phyloP scores from a whole-genome alignment of 768 basidiomycete species.

The Strobilomyces echinocephalus region DNA sequence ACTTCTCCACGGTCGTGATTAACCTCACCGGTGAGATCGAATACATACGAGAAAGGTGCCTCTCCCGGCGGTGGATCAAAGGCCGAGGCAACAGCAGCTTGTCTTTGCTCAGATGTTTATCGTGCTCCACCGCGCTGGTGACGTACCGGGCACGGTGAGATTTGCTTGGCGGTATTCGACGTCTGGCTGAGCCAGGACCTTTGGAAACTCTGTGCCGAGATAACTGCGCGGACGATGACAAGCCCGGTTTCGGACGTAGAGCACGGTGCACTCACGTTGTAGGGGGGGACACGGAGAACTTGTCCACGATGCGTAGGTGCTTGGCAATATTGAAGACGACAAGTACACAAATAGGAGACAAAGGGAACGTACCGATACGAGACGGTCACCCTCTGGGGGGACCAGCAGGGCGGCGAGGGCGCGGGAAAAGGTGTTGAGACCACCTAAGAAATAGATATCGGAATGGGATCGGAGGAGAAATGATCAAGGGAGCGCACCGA shows the following conservation, averaged over 20 bases:
- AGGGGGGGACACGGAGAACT: conserved; percentile 66
- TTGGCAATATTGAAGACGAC: conserved; percentile 23
- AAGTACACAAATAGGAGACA: conserved; percentile 5
- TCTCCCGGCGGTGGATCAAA: conserved; percentile 72
- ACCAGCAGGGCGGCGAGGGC: conserved; percentile 65
- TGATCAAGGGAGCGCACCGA: conserved; percentile 48
- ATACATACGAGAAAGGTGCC: conserved; percentile 72
- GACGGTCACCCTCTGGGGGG: conserved; percentile 58
- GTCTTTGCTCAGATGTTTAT: conserved; percentile 12
- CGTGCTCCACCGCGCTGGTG: neutral
- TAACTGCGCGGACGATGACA: conserved; percentile 45
- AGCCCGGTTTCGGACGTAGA: conserved; percentile 13
- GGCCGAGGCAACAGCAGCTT: conserved; percentile 61
- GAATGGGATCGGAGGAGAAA: conserved; percentile 4
- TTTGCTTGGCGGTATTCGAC: conserved; percentile 84
- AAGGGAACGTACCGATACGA: conserved; percentile 59
- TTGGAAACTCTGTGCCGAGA: conserved; percentile 69
- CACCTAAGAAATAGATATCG: conserved; percentile 44
- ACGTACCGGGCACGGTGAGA: conserved; percentile 65
- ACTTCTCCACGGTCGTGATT: conserved; percentile 69
- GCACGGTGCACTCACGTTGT: conserved; percentile 51
- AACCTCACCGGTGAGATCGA: conserved; percentile 82
- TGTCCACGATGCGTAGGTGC: conserved; percentile 71
- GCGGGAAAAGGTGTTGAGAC: conserved; percentile 75
- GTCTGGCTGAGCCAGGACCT: conserved; percentile 58